Evolutionary conservation across 2,329 filamentous ascomycete species (phyloP), one percentile per base, ranked within the genome.

Genomic region (Fusarium papillatum): DNA sequence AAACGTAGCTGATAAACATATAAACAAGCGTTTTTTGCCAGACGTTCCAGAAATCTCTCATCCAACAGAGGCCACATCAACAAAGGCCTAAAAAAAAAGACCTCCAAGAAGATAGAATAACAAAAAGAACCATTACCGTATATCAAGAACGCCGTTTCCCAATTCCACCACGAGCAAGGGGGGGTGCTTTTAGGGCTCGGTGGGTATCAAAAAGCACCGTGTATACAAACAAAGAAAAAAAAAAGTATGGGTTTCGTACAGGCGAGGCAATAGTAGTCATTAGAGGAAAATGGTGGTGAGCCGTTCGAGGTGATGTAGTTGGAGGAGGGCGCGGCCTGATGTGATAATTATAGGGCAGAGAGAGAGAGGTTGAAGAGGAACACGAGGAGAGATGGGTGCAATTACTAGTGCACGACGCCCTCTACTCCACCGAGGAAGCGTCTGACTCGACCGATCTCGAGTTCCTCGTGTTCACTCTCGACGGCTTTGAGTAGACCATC

Each of bases 401-500:
- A 72, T 73, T 59, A 80, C 81, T 82, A 87, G 76, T 85, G 83
- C 72, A 86, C 85, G 53, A 89, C 90, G 3, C 90, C 92, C 80
- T 96, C 95, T 4, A 97, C 94, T 68, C 94, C 93, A 36, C 93
- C 90, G 68, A 98, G 86, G 81, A 98, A 97, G 64, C 95, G 91
- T 77, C 94, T 88, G 16, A 98, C 94, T 11, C 95, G 87, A 0
- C 90, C 91, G 11, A 96, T 91, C 81, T 97, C 95, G 1, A 95
- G 87, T 78, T 95, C 93, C 10, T 91, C 90, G 66, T 89, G 90
- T 82, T 98, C 96, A 80, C 95, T 98, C 84, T 98, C 96, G 4
- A 98, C 94, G 3, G 97, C 97, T 73, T 95, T 92, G 59, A 97
- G 91, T 53, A 99, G 87, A 4, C 92, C 92, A 64, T 95, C 94